Percentiles rank a stretch among this genome's conserved stretches.
Evolutionary conservation across 768 basidiomycete species (phyloP).

Genomic region (Suillus lakei): DNA sequence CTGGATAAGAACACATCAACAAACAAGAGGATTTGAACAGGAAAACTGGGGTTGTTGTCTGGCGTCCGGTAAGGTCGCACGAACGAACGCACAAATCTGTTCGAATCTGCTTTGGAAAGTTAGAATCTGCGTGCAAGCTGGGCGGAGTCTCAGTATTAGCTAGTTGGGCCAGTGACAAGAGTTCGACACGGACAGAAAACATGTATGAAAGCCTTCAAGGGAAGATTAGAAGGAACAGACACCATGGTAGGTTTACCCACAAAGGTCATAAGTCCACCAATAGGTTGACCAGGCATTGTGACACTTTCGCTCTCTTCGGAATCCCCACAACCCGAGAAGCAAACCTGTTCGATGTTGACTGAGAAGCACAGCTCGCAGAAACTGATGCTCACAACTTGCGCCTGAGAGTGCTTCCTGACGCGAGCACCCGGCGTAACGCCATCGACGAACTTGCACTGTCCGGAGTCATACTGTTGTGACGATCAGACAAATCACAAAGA

Average conservation of each 20-base stretch:
- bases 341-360: neutral
- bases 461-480: neutral
- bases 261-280: constrained; percentile 1
- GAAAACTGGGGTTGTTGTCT: constrained; percentile 1
- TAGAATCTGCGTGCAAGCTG: neutral
- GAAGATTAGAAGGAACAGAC: neutral
- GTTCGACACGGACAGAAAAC: neutral
- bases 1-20: neutral
- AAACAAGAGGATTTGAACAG: constrained; percentile 1
- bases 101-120: neutral
- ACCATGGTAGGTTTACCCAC: neutral
- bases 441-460: neutral
- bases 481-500: neutral
- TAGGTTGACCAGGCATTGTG: neutral
- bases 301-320: constrained; percentile 3
- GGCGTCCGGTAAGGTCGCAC: neutral
- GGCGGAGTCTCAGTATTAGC: neutral
- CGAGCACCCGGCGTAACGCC: constrained; percentile 1
- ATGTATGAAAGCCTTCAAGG: constrained; percentile 4
- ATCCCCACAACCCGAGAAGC: constrained; percentile 6
- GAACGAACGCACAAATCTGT: neutral
- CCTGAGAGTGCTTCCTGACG: neutral
- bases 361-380: neutral
- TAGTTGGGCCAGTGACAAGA: neutral
- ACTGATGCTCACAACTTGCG: neutral